Percentiles rank a stretch among this genome's conserved stretches.
Conservation (phyloP, 129 eudicot species). For the Tagetes patula region DNA sequence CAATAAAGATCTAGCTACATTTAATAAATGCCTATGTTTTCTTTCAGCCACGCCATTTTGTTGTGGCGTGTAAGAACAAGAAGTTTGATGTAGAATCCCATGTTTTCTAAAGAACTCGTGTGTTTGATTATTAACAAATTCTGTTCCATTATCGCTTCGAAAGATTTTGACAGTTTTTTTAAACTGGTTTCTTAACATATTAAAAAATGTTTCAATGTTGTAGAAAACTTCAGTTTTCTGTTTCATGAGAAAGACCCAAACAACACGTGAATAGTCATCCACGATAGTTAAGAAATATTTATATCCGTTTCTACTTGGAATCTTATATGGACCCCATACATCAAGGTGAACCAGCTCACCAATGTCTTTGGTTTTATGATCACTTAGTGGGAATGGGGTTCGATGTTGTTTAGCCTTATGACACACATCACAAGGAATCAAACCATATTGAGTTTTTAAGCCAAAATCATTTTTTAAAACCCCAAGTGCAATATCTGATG, state of each 20-base stretch:
- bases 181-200: neutral
- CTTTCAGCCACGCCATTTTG: neutral
- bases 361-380: neutral
- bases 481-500: neutral
- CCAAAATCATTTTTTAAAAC: no score
- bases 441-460: no score
- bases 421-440: neutral
- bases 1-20: neutral
- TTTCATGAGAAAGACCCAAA: neutral
- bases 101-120: no score
- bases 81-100: neutral
- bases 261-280: neutral
- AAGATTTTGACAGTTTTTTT: rapidly evolving
- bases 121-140: neutral
- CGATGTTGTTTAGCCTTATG: neutral
- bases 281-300: neutral
- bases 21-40: neutral
- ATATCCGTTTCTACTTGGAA: neutral
- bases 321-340: neutral
- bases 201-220: no score
- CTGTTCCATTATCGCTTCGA: neutral
- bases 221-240: neutral
- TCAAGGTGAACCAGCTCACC: neutral
- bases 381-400: neutral
- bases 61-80: neutral